Evolutionary conservation across 2,329 filamentous ascomycete genomes (phyloP), one percentile per base, ranked within the genome.

Genomic region (Pyrenophora teres): DNA sequence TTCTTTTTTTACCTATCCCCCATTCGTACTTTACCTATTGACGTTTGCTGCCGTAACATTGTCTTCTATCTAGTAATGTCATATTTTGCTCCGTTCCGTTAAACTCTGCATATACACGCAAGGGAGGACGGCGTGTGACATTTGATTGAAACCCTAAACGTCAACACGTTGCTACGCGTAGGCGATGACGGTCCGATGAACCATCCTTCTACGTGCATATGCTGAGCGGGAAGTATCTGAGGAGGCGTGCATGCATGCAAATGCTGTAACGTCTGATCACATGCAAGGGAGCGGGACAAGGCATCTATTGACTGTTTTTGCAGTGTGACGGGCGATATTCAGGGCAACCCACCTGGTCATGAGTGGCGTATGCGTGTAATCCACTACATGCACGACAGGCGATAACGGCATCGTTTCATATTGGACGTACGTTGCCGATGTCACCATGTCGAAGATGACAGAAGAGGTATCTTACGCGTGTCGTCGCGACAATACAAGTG

Each of bases 221-320:
- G 54, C 23, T 15, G 41, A 41, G 41, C 52, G 56, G 49, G 21
- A 58, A 53, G 46, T 42, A 43, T 41, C 4, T 16, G 46, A 50
- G 7, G 25, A 13, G 48, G 46, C 48, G 38, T 53, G 50, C 49
- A 50, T 56, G 38, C 42, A 43, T 19, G 27, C 27, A 30, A 13
- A 30, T 30, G 27, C 10, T 30, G 10, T 9, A 30, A 30, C 27
- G 27, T 30, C 27, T 9, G 9, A 30, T 30, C 27, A 2, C 2
- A 30, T 30, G 27, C 27, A 30, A 30, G 27, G 27, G 27, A 30
- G 27, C 10, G 27, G 27, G 27, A 13, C 8, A 12, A 12, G 10
- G 27, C 27, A 30, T 30, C 27, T 30, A 30, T 30, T 30, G 27
- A 30, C 4, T 30, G 2, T 12, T 18, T 40, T 36, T 21, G 15